Base-by-base conservation (phyloP, 148 eudicot species). In the Fagopyrum tataricum region DNA sequence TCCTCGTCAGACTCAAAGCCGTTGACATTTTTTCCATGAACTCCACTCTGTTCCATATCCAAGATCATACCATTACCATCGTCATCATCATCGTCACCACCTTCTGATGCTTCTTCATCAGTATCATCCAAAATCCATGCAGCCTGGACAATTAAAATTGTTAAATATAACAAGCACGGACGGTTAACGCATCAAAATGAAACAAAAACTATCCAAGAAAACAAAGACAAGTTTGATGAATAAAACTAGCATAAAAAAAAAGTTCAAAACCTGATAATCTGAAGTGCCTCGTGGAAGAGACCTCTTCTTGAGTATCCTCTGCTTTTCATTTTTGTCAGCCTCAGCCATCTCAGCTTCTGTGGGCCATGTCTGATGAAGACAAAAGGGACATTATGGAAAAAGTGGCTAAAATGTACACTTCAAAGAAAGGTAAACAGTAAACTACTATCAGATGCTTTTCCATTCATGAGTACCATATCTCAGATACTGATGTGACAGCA, bases 321-420 rank as follows among this genome's bases (percentile, higher is more conserved):
- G 90, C 79, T 81, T 77, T 51, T 81, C 81, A 74, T 81, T 82
- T 78, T 79, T 87, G 73, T 90, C 94, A 61, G 99, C 99, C 79
- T 90, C 96, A 46, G 83, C 91, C 97, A 96, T 92, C 82, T 96
- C 99, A 70, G 87, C 94, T 85, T 90, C 96, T 21, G 99, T 92
- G 58, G 99, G 99, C 97, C 97, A 96, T 52, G 99, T 96, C 99
- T 96, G 75, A 75, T 48, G 37, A 77, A 68, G 55, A 70, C 62
- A 78, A 21, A 72, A 80, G 0, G 47, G 62, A 31, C 17, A 81
- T 46, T 53, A 68, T 70, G 68, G 2, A 1, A 64, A 64, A 64
- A 37, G 40, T 10, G 67, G 9, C 64, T 62, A 62, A 10, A 15
- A 31, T 62, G 67, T 23, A 59, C 42, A 55, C 62, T 5, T 62